A percentile compares a stretch with the other conserved stretches of the same genome.
Evolutionary conservation across 768 basidiomycete species (phyloP).

Genomic region (Phaeolepiota aurea): DNA sequence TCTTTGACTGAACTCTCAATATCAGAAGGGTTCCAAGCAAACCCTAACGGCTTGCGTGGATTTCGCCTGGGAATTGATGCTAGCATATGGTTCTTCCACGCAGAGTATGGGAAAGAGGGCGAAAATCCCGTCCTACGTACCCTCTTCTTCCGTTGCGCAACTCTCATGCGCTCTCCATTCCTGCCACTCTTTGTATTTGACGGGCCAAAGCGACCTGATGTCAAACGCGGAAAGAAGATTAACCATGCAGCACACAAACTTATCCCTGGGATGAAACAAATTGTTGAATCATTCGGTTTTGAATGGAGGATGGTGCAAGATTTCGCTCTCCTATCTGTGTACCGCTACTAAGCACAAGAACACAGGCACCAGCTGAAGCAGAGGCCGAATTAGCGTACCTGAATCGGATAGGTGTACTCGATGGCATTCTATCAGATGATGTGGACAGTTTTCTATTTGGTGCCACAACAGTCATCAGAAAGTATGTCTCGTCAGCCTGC

Average conservation of each 20-base stretch:
- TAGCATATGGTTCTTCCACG: slow-evolving; percentile 80
- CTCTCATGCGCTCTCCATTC: slow-evolving; percentile 69
- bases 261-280: slow-evolving; percentile 67
- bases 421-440: slow-evolving; percentile 87
- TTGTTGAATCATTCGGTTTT: slow-evolving; percentile 74
- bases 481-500: slow-evolving; percentile 37
- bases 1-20: slow-evolving; percentile 75
- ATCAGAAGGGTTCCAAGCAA: slow-evolving; percentile 65
- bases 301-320: slow-evolving; percentile 61
- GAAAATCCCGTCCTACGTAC: slow-evolving; percentile 85
- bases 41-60: slow-evolving; percentile 56
- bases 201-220: slow-evolving; percentile 72
- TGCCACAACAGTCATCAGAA: slow-evolving; percentile 74
- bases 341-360: slow-evolving; percentile 14
- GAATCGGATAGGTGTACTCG: slow-evolving; percentile 74
- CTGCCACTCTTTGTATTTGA: slow-evolving; percentile 91
- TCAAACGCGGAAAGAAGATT: slow-evolving; percentile 74
- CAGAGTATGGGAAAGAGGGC: slow-evolving; percentile 65
- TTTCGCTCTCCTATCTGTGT: slow-evolving; percentile 1
- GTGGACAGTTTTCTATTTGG: slow-evolving; percentile 92
- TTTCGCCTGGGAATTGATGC: slow-evolving; percentile 85
- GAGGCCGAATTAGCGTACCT: slow-evolving; percentile 90
- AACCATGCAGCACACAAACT: slow-evolving; percentile 56
- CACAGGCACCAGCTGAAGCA: slow-evolving; percentile 85
- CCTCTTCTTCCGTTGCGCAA: slow-evolving; percentile 76